These are phyloP conservation scores for Backusella tarrabulga DNA, from an alignment of 192 early-diverging fungal species.

Conservation along the genomic window DNA sequence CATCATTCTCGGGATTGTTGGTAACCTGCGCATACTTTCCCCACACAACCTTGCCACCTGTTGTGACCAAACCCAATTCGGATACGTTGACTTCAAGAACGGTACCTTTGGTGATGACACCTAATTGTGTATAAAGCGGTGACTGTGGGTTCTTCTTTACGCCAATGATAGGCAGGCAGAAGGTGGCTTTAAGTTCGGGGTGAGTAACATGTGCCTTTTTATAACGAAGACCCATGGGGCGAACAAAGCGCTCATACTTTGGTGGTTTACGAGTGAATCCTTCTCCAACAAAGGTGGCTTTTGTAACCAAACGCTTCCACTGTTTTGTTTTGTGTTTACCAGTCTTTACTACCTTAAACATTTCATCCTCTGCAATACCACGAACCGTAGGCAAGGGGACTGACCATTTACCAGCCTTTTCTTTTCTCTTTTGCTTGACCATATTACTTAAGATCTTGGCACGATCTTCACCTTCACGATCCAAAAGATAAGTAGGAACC, in stretches of 20 bases:
- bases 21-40: conserved; percentile 95
- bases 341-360: conserved; percentile 96
- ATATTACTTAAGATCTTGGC: conserved; percentile 98
- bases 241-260: conserved; percentile 98
- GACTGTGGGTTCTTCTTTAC: conserved; percentile 99
- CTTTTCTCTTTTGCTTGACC: conserved; percentile 99
- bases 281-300: conserved; percentile 98
- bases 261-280: conserved; percentile 99
- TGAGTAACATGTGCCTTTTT: conserved; percentile 99
- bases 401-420: conserved; percentile 98
- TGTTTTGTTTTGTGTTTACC: conserved; percentile 92
- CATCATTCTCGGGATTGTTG: conserved; percentile 93
- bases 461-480: conserved; percentile 95
- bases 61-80: conserved; percentile 96
- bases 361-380: conserved; percentile 98
- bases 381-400: conserved; percentile 98
- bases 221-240: conserved; percentile 96
- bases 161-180: conserved; percentile 93
- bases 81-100: conserved; percentile 86
- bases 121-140: conserved; percentile 94
- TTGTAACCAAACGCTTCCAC: conserved; percentile 99
- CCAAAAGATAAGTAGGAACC: conserved; percentile 95
- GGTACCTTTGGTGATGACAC: conserved; percentile 98
- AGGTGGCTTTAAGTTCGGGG: conserved; percentile 96
- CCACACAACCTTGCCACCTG: conserved; percentile 98